Percentiles rank a stretch among this genome's conserved stretches.
These are phyloP conservation scores for Dendrobium catenatum DNA, from an alignment of 106 monocot species.

Conservation along the genomic window DNA sequence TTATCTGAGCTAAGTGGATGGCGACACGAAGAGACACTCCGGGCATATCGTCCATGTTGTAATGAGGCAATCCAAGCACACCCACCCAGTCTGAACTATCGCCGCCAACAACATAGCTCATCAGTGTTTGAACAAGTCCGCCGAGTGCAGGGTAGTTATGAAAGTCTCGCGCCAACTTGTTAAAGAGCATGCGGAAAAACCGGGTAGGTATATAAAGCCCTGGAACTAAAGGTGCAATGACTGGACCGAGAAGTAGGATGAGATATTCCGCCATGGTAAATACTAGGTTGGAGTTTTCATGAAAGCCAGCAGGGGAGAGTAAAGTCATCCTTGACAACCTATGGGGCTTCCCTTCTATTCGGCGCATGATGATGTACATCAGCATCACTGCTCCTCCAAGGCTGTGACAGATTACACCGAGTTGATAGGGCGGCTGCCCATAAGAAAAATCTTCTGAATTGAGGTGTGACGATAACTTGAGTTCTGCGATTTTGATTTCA, in stretches of 20 bases:
- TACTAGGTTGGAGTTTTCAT: constrained; percentile 67
- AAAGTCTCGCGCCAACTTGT: constrained; percentile 90
- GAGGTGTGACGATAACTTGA: constrained; percentile 11
- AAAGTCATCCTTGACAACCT: constrained; percentile 71
- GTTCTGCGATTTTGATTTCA: constrained; percentile 74
- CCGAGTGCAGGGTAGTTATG: constrained; percentile 89
- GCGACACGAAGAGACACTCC: constrained; percentile 81
- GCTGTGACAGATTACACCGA: constrained; percentile 77
- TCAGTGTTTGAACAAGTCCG: constrained; percentile 86
- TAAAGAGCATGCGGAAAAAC: constrained; percentile 92
- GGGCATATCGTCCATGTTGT: constrained; percentile 98
- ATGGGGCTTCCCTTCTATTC: constrained; percentile 57
- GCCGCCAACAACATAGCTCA: constrained; percentile 90
- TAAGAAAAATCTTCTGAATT: constrained; percentile 14
- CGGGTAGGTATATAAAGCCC: constrained; percentile 90
- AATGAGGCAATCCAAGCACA: constrained; percentile 82
- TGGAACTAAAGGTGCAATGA: constrained; percentile 70
- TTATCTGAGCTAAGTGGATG: constrained; percentile 88
- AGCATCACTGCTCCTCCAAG: constrained; percentile 92
- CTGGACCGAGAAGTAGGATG: constrained; percentile 57
- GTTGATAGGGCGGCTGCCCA: constrained; percentile 55
- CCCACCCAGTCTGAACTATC: constrained; percentile 97
- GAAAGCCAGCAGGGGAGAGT: constrained; percentile 92
- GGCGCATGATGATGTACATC: constrained; percentile 74
- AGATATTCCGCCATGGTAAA: constrained; percentile 53